Evolutionary conservation across 495 filamentous ascomycete genomes (phyloP).

Genomic region (Xylaria bambusicola): DNA sequence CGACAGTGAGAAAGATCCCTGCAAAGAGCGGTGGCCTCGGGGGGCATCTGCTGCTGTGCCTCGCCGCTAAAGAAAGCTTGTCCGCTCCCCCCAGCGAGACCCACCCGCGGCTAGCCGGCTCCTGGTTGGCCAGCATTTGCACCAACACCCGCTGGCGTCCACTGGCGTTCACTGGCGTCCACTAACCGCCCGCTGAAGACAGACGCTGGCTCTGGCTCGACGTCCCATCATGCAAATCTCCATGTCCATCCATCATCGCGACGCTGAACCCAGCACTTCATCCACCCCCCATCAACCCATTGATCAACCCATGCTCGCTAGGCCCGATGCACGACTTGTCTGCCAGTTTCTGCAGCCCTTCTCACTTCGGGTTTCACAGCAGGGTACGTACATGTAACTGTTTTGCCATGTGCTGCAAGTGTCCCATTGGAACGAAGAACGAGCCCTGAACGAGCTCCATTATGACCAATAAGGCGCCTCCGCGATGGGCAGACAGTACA

Average conservation of each 20-base stretch:
- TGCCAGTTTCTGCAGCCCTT: slow-evolving; percentile 21
- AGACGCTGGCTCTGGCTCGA: no score
- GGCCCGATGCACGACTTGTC: slow-evolving; percentile 1
- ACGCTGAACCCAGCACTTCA: no score
- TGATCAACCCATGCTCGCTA: not conserved
- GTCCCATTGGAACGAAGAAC: slow-evolving; percentile 18
- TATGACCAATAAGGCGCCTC: slow-evolving; percentile 7
- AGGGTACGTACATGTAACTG: slow-evolving; percentile 5
- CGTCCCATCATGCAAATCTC: slow-evolving; percentile 9
- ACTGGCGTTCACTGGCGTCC: not conserved
- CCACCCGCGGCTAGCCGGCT: not conserved
- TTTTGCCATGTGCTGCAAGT: slow-evolving; percentile 1
- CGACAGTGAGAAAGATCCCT: slow-evolving; percentile 31
- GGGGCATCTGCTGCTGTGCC: slow-evolving; percentile 34
- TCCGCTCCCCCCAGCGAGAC: slow-evolving; percentile 10
- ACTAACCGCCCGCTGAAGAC: not conserved
- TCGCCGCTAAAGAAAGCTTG: slow-evolving; percentile 33
- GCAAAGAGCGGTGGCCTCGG: slow-evolving; percentile 40
- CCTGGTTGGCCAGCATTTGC: not conserved
- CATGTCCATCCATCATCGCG: no score
- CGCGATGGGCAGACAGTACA: not conserved
- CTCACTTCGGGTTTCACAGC: slow-evolving; percentile 11
- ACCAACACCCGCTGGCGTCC: no score
- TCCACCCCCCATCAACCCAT: slow-evolving; percentile 2
- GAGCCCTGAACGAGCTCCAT: slow-evolving; percentile 16